Percentiles rank a stretch among this genome's conserved stretches.
Conservation (phyloP, 257 asterid genomes). For the Euphrasia confusa region DNA sequence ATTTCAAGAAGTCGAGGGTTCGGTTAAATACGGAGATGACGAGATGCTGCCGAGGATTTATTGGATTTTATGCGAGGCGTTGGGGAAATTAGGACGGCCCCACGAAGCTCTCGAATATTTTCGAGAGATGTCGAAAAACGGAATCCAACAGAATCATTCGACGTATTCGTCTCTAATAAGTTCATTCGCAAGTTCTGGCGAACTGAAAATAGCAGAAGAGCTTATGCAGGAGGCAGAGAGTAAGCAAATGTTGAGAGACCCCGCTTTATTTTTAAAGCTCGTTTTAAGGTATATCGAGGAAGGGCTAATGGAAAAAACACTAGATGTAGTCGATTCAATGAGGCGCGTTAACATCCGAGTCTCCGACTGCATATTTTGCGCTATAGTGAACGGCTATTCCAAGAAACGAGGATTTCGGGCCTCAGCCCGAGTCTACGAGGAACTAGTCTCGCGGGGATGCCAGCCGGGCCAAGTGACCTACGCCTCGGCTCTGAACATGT, state of each 20-base stretch:
- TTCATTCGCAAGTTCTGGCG: conserved; percentile 46
- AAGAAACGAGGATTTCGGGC: conserved; percentile 47
- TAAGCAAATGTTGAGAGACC: conserved; percentile 73
- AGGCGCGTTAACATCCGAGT: conserved; percentile 50
- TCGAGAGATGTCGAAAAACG: conserved; percentile 52
- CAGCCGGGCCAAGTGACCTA: conserved; percentile 96
- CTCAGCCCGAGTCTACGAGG: conserved; percentile 53
- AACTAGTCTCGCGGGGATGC: conserved; percentile 42
- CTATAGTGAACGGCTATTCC: conserved; percentile 70
- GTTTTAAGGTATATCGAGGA: conserved; percentile 53
- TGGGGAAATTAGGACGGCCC: conserved; percentile 52
- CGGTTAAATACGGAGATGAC: conserved; percentile 15
- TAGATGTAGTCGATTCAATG: conserved; percentile 49
- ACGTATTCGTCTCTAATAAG: conserved; percentile 64
- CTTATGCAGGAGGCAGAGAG: conserved; percentile 65
- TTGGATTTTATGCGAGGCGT: conserved; percentile 52
- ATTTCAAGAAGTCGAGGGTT: conserved; percentile 44
- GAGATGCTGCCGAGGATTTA: conserved; percentile 32
- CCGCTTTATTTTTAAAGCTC: conserved; percentile 70
- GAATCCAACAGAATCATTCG: conserved; percentile 41
- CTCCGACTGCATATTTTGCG: conserved; percentile 84
- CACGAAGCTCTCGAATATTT: conserved; percentile 59
- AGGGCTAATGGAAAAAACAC: conserved; percentile 59
- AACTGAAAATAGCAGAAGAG: conserved; percentile 57
- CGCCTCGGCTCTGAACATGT: conserved; percentile 57